Percentiles rank a stretch among this genome's conserved stretches.
These are phyloP conservation scores for Colletotrichum camelliae DNA, from an alignment of 2,329 filamentous ascomycete species.

Conservation along the genomic window DNA sequence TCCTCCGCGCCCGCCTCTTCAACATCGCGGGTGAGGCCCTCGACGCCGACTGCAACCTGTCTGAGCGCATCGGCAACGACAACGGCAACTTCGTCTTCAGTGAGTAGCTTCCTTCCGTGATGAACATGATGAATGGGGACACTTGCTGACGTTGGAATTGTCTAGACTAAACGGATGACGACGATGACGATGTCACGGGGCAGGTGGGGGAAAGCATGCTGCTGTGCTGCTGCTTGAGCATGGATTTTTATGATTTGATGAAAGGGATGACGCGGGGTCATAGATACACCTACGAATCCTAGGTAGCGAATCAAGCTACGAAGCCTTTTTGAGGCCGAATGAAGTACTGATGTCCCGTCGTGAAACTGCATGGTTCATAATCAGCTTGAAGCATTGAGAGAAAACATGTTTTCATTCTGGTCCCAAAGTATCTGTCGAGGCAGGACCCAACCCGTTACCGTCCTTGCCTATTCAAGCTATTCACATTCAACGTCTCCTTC, in stretches of 20 bases:
- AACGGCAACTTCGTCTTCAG: conserved; percentile 48
- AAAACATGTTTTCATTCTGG: neutral
- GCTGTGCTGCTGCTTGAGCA: neutral
- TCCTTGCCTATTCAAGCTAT: neutral
- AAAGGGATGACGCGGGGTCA: neutral
- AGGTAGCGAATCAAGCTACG: conserved; percentile 10
- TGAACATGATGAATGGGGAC: too few relatives aligned
- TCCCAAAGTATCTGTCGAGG: neutral
- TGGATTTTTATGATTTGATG: neutral
- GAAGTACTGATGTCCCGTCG: neutral
- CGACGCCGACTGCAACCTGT: conserved; percentile 57
- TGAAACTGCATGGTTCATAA: neutral
- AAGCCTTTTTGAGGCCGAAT: neutral
- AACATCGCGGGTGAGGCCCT: conserved; percentile 46
- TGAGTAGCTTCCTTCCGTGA: neutral
- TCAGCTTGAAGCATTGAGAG: neutral
- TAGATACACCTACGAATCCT: neutral
- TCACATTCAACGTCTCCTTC: neutral
- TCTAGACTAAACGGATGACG: neutral
- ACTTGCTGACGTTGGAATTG: neutral
- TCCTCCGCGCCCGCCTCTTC: conserved; percentile 56
- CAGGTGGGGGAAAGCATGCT: neutral
- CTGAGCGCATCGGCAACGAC: conserved; percentile 59
- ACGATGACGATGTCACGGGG: neutral
- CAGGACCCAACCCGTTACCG: neutral